These are phyloP conservation scores for Turnera subulata DNA, from an alignment of 345 rosid species.

Conservation along the genomic window DNA sequence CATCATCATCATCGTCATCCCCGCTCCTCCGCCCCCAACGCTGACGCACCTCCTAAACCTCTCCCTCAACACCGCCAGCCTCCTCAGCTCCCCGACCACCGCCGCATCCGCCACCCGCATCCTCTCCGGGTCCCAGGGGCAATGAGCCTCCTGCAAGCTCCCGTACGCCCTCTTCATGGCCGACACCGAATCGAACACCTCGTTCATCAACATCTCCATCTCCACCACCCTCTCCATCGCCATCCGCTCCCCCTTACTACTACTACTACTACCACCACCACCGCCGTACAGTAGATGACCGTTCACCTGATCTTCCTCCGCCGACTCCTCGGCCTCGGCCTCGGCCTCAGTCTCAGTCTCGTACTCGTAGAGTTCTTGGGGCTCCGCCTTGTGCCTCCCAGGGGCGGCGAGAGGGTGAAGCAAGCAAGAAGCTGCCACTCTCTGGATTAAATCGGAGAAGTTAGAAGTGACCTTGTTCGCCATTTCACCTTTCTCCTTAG, in stretches of 20 bases:
- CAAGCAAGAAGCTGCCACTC: slow-evolving; percentile 83
- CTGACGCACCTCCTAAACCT: slow-evolving; percentile 56
- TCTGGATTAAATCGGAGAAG: slow-evolving; percentile 82
- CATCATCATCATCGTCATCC: slow-evolving; percentile 10
- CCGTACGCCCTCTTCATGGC: slow-evolving; percentile 73
- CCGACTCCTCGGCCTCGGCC: slow-evolving; percentile 32
- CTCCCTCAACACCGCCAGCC: slow-evolving; percentile 63
- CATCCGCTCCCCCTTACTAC: slow-evolving; percentile 16
- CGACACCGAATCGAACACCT: slow-evolving; percentile 69
- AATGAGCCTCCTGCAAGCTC: slow-evolving; percentile 79
- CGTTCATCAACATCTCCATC: slow-evolving; percentile 55
- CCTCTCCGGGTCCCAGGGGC: slow-evolving; percentile 94
- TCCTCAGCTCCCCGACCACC: slow-evolving; percentile 75
- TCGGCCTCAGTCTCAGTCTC: slow-evolving; percentile 27
- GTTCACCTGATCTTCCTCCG: slow-evolving; percentile 3
- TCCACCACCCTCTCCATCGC: slow-evolving; percentile 38
- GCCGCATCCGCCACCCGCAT: slow-evolving; percentile 80
- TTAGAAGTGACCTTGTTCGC: slow-evolving; percentile 63
- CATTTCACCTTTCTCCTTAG: slow-evolving; percentile 57
- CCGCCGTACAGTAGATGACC: too few relatives aligned
- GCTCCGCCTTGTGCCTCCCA: slow-evolving; percentile 46
- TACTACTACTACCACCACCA: slow-evolving; percentile 6
- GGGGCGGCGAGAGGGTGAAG: slow-evolving; percentile 78
- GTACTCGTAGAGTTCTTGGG: slow-evolving; percentile 28
- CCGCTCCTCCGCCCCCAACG: slow-evolving; percentile 21